Conservation (phyloP, 108 stramenopile species). For the Conticribra guillardii region DNA sequence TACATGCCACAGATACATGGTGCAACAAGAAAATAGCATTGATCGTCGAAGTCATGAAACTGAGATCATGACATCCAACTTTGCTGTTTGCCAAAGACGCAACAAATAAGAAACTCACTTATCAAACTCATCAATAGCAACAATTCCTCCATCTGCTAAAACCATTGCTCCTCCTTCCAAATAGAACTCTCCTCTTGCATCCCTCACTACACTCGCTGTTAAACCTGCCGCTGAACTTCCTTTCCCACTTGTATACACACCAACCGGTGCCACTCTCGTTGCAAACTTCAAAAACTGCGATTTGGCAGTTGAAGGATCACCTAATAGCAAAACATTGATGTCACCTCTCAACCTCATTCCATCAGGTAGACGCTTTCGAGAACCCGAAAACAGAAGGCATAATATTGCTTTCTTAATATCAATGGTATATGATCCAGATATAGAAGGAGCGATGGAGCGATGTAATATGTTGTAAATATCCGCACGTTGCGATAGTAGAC, state of each 20-base stretch:
- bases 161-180: conserved; percentile 99
- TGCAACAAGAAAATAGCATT: too few species aligned
- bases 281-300: conserved; percentile 96
- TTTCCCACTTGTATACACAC: conserved; percentile 99
- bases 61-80: conserved; percentile 13
- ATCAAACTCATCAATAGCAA: conserved; percentile 99
- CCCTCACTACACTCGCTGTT: conserved; percentile 93
- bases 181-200: conserved; percentile 96
- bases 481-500: conserved; percentile 66
- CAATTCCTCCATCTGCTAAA: conserved; percentile 98
- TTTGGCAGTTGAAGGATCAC: conserved; percentile 98
- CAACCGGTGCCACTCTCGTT: conserved; percentile 93
- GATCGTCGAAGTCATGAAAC: too few species aligned
- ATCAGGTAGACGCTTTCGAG: conserved; percentile 92
- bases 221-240: conserved; percentile 97
- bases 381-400: conserved; percentile 93
- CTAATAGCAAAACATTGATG: conserved; percentile 97
- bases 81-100: background rate
- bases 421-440: conserved; percentile 95
- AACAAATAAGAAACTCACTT: conserved; percentile 37
- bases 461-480: conserved; percentile 93
- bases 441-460: conserved; percentile 90
- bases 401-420: conserved; percentile 98
- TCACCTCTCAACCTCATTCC: conserved; percentile 96
- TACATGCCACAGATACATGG: too few species aligned